Conservation (phyloP, 129 eudicot species). For the Sambucus nigra region DNA sequence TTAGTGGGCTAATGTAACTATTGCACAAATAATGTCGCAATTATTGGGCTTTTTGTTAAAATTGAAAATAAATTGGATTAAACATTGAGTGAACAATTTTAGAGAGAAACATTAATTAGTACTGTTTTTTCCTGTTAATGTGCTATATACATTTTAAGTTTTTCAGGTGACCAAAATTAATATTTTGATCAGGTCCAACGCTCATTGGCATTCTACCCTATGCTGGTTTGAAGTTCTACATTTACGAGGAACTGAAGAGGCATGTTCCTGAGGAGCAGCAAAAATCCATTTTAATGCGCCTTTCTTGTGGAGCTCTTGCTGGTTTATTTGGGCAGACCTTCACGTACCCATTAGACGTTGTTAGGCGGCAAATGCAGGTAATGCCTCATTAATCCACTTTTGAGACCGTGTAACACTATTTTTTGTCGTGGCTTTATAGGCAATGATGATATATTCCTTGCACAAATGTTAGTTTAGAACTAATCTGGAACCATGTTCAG, state of each 20-base stretch:
- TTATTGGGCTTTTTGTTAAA: too few species aligned
- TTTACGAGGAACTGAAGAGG: conserved; percentile 81
- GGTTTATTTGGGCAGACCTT: conserved; percentile 94
- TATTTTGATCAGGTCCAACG: conserved; percentile 69
- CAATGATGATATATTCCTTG: not conserved
- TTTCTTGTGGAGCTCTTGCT: conserved; percentile 96
- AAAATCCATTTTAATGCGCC: conserved; percentile 56
- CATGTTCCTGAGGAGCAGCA: conserved; percentile 92
- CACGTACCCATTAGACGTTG: conserved; percentile 96
- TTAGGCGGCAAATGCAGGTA: conserved; percentile 99
- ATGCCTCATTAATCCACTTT: not conserved
- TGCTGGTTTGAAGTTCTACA: conserved; percentile 93
- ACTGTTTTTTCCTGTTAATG: too few species aligned
- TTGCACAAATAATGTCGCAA: too few species aligned
- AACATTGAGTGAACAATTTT: too few species aligned
- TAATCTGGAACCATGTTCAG: too few species aligned
- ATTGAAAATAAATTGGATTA: too few species aligned
- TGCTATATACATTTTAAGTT: too few species aligned
- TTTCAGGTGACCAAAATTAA: not conserved
- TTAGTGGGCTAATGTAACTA: too few species aligned
- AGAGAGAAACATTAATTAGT: too few species aligned
- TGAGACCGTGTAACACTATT: not conserved
- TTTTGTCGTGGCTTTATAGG: not conserved
- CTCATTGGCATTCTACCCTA: conserved; percentile 92
- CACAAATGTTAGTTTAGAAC: not conserved